Evolutionary conservation across 2,329 filamentous ascomycete species (phyloP).

Genomic region (Fonsecaea multimorphosa): DNA sequence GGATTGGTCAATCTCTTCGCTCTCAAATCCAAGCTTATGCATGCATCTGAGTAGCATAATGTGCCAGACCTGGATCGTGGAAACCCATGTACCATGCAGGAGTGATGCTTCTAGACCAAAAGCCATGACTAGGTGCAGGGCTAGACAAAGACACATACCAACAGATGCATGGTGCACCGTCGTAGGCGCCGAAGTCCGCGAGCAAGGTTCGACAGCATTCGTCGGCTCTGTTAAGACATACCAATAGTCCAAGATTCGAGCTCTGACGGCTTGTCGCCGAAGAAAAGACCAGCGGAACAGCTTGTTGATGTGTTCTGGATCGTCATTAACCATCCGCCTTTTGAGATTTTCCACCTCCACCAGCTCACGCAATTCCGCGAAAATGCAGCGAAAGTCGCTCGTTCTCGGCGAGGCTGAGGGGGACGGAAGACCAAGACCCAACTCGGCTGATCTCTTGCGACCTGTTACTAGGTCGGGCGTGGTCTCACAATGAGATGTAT

Average conservation of each 20-base stretch:
- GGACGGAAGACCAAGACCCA: not conserved
- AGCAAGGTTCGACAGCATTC: slow-evolving; percentile 2
- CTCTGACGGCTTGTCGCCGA: slow-evolving; percentile 16
- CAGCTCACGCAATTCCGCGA: slow-evolving; percentile 4
- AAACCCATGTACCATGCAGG: slow-evolving; percentile 6
- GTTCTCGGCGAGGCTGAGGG: not conserved
- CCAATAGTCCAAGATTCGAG: slow-evolving; percentile 13
- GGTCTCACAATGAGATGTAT: not conserved
- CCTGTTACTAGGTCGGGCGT: not conserved
- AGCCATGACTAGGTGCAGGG: slow-evolving; percentile 2
- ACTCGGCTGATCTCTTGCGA: not conserved
- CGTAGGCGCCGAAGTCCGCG: not conserved
- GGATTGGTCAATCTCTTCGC: slow-evolving; percentile 3
- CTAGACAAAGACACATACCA: slow-evolving; percentile 21
- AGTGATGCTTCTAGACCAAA: slow-evolving; percentile 2
- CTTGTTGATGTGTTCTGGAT: not conserved
- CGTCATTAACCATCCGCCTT: not conserved
- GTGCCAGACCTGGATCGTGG: slow-evolving; percentile 15
- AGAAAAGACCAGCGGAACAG: slow-evolving; percentile 7
- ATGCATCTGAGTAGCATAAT: slow-evolving; percentile 21
- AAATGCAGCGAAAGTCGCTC: not conserved
- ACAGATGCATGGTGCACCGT: slow-evolving; percentile 14
- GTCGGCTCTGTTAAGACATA: slow-evolving; percentile 16
- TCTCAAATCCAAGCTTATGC: slow-evolving; percentile 16
- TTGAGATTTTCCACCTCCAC: slow-evolving; percentile 1